Evolutionary conservation across 331 rosid genomes (phyloP).

Genomic region (Dryas integrifolia): DNA sequence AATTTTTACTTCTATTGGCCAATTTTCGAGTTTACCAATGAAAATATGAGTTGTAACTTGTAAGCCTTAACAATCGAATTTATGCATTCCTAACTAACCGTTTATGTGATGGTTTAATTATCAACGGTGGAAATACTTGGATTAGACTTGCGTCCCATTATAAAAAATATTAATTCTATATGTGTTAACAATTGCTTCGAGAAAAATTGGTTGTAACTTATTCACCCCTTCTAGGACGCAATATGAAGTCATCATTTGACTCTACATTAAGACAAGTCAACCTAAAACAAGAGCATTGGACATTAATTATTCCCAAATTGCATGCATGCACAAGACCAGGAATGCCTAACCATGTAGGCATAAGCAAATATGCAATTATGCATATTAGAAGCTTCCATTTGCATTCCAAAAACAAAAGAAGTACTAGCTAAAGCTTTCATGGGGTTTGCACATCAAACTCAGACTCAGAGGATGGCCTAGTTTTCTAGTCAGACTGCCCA

Average conservation of each 20-base stretch:
- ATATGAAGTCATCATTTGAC: not conserved
- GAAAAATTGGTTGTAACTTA: too few relatives aligned
- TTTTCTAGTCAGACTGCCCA: slow-evolving; percentile 44
- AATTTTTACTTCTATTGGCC: not conserved
- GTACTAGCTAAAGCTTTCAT: slow-evolving; percentile 16
- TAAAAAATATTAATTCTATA: too few relatives aligned
- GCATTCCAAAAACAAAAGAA: not conserved
- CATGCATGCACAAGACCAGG: not conserved
- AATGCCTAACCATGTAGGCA: too few relatives aligned
- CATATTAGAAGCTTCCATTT: not conserved
- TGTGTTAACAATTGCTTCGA: too few relatives aligned
- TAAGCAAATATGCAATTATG: too few relatives aligned
- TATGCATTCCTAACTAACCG: too few relatives aligned
- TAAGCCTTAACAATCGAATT: not conserved
- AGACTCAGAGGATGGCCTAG: slow-evolving; percentile 55
- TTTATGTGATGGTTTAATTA: too few relatives aligned
- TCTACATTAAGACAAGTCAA: not conserved
- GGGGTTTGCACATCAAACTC: slow-evolving; percentile 60
- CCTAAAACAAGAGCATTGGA: slow-evolving; percentile 13
- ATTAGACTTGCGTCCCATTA: too few relatives aligned
- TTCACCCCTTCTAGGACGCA: not conserved
- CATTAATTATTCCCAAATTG: slow-evolving; percentile 17
- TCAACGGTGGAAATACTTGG: too few relatives aligned
- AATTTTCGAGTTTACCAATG: not conserved
- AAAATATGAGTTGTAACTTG: not conserved